These are phyloP conservation scores for Rhodosporidiobolus odoratus DNA, from an alignment of 768 basidiomycete genomes.

Conservation along the genomic window DNA sequence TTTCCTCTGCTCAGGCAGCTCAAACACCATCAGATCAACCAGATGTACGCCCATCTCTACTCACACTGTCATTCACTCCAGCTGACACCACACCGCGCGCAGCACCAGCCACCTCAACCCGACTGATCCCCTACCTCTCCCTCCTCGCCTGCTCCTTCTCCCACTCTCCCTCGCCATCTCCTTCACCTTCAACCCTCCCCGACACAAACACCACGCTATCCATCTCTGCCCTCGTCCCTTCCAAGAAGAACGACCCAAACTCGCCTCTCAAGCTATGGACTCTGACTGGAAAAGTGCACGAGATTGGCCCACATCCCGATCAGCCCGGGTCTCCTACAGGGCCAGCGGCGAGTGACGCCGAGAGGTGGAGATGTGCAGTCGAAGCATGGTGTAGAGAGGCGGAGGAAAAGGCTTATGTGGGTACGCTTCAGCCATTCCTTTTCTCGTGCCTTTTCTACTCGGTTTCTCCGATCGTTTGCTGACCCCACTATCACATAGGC, in stretches of 20 bases:
- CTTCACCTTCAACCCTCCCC: neutral
- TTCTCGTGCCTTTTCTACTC: neutral
- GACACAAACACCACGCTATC: neutral
- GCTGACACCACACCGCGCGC: neutral
- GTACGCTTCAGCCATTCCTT: neutral
- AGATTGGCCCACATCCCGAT: neutral
- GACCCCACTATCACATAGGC: neutral
- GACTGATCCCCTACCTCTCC: conserved; percentile 9
- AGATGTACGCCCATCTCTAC: neutral
- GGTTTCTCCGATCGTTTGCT: neutral
- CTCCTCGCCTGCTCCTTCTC: neutral
- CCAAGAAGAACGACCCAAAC: neutral
- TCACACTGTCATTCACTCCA: neutral
- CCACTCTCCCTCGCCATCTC: neutral
- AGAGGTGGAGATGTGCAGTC: neutral
- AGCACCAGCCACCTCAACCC: conserved; percentile 8
- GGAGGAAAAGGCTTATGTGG: conserved; percentile 8
- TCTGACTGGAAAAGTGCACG: neutral
- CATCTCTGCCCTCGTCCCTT: conserved; percentile 16
- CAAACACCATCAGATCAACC: neutral
- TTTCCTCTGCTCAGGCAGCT: neutral
- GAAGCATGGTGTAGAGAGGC: conserved; percentile 1
- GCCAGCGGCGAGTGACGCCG: neutral
- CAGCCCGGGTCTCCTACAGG: no score
- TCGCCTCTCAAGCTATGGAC: neutral